phyloP scores from a whole-genome alignment of 2,329 filamentous ascomycete genomes.

The Fusarium domesticum region DNA sequence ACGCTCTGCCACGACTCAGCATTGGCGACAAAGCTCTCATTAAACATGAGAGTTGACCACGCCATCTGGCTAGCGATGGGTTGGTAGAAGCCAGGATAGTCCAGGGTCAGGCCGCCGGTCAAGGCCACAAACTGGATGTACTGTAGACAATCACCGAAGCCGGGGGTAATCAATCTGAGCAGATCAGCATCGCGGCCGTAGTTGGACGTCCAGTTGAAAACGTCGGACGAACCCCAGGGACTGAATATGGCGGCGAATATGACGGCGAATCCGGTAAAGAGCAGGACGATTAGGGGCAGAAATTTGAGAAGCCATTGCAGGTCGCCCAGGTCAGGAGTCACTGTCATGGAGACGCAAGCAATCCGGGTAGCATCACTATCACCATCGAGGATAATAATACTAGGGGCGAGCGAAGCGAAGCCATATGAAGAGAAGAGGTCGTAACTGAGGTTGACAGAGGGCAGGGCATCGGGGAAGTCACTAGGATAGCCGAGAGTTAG shows the following conservation, averaged over 20 bases:
- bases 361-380: slow-evolving; percentile 61
- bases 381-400: slow-evolving; percentile 72
- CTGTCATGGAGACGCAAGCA: slow-evolving; percentile 75
- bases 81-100: slow-evolving; percentile 93
- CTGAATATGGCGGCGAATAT: slow-evolving; percentile 82
- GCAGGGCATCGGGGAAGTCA: slow-evolving; percentile 49
- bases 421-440: slow-evolving; percentile 79
- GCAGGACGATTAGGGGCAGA: slow-evolving; percentile 72
- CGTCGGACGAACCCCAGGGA: slow-evolving; percentile 87
- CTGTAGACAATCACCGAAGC: slow-evolving; percentile 93
- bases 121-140: slow-evolving; percentile 93
- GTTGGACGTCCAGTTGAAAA: slow-evolving; percentile 97
- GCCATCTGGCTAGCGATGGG: slow-evolving; percentile 82
- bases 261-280: slow-evolving; percentile 79
- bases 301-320: slow-evolving; percentile 70
- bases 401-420: slow-evolving; percentile 77
- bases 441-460: slow-evolving; percentile 70
- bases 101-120: slow-evolving; percentile 80
- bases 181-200: slow-evolving; percentile 93
- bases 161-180: slow-evolving; percentile 86
- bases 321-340: slow-evolving; percentile 78
- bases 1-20: slow-evolving; percentile 64
- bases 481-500: slow-evolving; percentile 24
- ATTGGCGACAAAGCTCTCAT: slow-evolving; percentile 77
- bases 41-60: slow-evolving; percentile 92